These are phyloP conservation scores for Trebouxia sp. DNA, from an alignment of 139 green algal genomes.

Conservation along the genomic window DNA sequence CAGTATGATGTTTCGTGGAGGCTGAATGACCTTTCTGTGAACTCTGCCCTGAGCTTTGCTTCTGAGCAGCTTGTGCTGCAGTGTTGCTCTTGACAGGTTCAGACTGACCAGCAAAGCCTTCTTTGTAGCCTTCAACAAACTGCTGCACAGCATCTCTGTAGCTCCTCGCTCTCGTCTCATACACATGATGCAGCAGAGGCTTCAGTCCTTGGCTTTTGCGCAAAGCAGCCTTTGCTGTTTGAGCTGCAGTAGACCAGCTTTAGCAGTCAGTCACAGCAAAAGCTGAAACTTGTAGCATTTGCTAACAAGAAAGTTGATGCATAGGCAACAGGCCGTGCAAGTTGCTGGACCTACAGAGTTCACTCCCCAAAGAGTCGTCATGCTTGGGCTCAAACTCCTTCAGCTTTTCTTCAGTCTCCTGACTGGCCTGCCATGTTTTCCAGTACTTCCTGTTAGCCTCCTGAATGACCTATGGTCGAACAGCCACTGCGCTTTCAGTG, in stretches of 20 bases:
- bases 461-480: background rate
- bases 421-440: slow-evolving; percentile 40
- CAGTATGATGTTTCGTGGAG: too few species aligned
- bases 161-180: slow-evolving; percentile 38
- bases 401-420: background rate
- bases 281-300: background rate
- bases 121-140: slow-evolving; percentile 58
- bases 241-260: background rate
- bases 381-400: background rate
- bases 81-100: background rate
- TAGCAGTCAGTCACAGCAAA: background rate
- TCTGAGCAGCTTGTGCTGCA: background rate
- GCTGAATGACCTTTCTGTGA: background rate
- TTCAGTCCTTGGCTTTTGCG: slow-evolving; percentile 23
- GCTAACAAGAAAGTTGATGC: background rate
- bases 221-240: background rate
- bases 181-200: slow-evolving; percentile 51
- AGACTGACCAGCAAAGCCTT: slow-evolving; percentile 39
- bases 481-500: background rate
- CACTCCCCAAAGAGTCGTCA: background rate
- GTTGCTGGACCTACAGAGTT: background rate
- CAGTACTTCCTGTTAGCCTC: slow-evolving; percentile 34
- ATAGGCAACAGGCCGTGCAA: background rate
- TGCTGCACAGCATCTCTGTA: slow-evolving; percentile 54
- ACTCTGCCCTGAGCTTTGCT: background rate